Conservation (phyloP, 257 asterid species). For the Solanum bulbocastanum region DNA sequence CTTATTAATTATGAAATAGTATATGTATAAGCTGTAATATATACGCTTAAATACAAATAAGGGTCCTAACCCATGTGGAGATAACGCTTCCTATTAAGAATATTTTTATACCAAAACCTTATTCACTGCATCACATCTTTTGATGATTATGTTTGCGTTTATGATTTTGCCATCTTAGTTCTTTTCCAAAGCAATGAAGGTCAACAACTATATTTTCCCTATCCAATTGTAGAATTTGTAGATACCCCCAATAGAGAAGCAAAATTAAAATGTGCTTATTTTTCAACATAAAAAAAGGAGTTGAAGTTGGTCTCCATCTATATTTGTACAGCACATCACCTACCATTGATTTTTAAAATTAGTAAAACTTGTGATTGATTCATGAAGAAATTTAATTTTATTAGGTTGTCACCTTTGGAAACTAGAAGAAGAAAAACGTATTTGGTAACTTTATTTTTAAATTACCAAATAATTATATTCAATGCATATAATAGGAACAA, state of each 20-base stretch:
- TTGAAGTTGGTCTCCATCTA: background rate
- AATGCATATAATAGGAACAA: background rate
- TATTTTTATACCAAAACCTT: too few species aligned
- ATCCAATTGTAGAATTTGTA: background rate
- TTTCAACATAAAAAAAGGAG: background rate
- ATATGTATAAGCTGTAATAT: background rate
- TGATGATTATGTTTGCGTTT: background rate
- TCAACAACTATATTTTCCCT: background rate
- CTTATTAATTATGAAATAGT: too few species aligned
- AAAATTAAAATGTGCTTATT: background rate
- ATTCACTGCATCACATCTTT: background rate
- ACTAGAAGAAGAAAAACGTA: background rate
- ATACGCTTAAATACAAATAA: background rate
- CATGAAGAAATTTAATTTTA: background rate
- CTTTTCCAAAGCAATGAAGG: background rate
- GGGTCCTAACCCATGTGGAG: background rate
- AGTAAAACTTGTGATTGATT: background rate
- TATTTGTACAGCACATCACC: constrained; percentile 16
- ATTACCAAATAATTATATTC: constrained; percentile 11
- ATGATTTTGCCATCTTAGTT: background rate
- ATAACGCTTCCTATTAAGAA: background rate
- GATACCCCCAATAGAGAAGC: background rate
- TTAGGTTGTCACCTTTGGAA: background rate
- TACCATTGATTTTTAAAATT: constrained; percentile 16
- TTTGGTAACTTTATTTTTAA: background rate